Conservation (phyloP, 345 rosid genomes). For the Gossypium bickii region DNA sequence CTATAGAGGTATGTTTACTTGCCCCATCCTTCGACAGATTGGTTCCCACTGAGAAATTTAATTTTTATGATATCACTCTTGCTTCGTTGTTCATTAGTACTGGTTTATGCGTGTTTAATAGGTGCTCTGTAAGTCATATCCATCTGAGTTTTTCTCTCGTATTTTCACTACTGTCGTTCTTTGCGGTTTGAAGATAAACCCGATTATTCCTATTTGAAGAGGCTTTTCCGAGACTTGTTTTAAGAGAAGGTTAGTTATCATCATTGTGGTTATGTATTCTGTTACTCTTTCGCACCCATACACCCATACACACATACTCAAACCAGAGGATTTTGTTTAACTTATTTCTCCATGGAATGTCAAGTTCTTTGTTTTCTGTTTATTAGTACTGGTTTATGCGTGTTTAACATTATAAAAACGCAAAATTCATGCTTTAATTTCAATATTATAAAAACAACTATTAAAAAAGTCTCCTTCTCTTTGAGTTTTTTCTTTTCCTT, state of each 20-base stretch:
- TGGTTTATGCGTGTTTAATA: not conserved
- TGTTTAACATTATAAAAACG: too few species aligned
- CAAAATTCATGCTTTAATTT: not conserved
- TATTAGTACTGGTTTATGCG: too few species aligned
- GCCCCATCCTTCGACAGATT: not conserved
- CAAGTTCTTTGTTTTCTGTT: too few species aligned
- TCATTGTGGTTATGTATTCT: not conserved
- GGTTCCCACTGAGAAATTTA: not conserved
- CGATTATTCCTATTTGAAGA: not conserved
- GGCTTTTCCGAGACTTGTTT: constrained; percentile 1
- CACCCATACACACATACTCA: too few species aligned
- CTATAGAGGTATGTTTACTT: not conserved
- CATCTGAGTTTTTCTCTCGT: not conserved
- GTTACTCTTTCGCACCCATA: too few species aligned
- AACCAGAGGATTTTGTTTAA: too few species aligned
- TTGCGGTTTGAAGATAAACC: not conserved
- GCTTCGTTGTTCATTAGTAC: not conserved
- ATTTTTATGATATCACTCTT: not conserved
- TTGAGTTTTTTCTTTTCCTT: not conserved
- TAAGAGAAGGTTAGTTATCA: not conserved
- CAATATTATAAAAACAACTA: not conserved
- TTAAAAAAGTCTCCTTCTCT: not conserved
- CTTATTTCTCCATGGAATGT: too few species aligned
- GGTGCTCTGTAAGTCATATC: not conserved
- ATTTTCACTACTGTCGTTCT: not conserved